Base-by-base conservation (phyloP, 1,139 yeast genomes). In the Suhomyces ambrosiae region DNA sequence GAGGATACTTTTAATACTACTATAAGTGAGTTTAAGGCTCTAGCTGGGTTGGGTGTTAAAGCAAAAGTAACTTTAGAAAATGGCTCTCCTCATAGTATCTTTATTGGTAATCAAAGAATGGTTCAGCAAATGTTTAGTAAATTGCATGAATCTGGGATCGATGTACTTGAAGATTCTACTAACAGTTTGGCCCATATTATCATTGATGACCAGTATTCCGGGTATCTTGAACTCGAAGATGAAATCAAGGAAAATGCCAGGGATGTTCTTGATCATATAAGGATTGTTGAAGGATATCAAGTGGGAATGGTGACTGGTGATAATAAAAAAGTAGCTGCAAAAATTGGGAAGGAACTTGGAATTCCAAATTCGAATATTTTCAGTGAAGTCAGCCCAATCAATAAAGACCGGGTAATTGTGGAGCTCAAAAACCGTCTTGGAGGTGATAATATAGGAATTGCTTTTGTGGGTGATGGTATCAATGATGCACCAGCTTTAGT, bases 241-340 rank as follows among this genome's bases (percentile, higher is more conserved):
- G 65, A 76, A n/a, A 56, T 89, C 19, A 84, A 86, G 47, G 70
- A 75, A 1, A 86, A 86, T 42, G 80, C 96, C 0, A 63, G 59
- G 23, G 71, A 71, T 2, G 82, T 88, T 0, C 65, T 92, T 11
- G 63, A 71, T 17, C 74, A 79, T 42, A 68, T 92, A 36, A 70
- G 67, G 37, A 47, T 49, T 30, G 53, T 61, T 1, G 66, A 70
- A 39, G 83, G 86, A 0, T 76, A 79, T 49, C 70, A 74, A 9
- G 82, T 89, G n/a, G 95, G 90, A 6, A 82, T 92, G 79, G 86
- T 92, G 2, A 88, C 96, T 1, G 99, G 99, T 30, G 99, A 92
- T 58, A 78, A 80, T 42, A 61, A 60, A 5, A 67, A 67, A 17
- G 80, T 86, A 1, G 95, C 96, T 0, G 56, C 64, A 26, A 71